phyloP scores from a whole-genome alignment of 2,329 filamentous ascomycete genomes.

The Verticillium isaacii region DNA sequence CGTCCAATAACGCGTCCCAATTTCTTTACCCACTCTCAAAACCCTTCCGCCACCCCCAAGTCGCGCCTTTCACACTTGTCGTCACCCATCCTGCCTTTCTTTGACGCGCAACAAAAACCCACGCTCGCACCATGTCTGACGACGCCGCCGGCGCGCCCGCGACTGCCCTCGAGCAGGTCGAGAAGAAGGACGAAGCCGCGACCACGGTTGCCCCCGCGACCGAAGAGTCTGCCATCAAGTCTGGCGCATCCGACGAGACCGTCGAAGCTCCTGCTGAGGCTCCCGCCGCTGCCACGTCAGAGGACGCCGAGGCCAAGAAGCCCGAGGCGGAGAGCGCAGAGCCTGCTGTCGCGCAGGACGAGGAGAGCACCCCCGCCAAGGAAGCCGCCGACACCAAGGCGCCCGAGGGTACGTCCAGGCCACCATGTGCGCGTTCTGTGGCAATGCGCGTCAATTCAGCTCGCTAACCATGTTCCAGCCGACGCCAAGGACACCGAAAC shows the following conservation, averaged over 20 bases:
- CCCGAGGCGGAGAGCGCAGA: constrained; percentile 20
- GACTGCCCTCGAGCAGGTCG: constrained; percentile 9
- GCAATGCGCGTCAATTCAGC: background rate
- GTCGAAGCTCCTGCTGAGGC: constrained; percentile 16
- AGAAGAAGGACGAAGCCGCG: constrained; percentile 28
- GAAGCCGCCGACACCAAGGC: constrained; percentile 19
- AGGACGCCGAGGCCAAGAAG: constrained; percentile 12
- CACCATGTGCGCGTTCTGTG: background rate
- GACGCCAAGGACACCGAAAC: constrained; percentile 24
- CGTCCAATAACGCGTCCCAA: background rate
- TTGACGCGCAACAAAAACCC: constrained; percentile 8
- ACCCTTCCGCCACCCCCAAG: background rate
- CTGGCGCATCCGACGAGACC: constrained; percentile 15
- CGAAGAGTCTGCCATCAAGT: constrained; percentile 12
- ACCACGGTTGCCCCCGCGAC: constrained; percentile 24
- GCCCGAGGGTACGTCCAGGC: constrained; percentile 23
- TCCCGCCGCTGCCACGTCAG: constrained; percentile 7
- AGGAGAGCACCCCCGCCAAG: constrained; percentile 16
- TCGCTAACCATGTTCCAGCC: constrained; percentile 13
- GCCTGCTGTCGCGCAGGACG: constrained; percentile 16
- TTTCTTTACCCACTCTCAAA: background rate
- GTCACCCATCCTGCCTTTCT: background rate
- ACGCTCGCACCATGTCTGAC: constrained; percentile 30
- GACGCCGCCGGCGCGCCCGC: constrained; percentile 19
- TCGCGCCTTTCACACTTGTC: background rate